Evolutionary conservation across 2,329 filamentous ascomycete genomes (phyloP), one percentile per base, ranked within the genome.

Genomic region (Lecanicillium sp.): DNA sequence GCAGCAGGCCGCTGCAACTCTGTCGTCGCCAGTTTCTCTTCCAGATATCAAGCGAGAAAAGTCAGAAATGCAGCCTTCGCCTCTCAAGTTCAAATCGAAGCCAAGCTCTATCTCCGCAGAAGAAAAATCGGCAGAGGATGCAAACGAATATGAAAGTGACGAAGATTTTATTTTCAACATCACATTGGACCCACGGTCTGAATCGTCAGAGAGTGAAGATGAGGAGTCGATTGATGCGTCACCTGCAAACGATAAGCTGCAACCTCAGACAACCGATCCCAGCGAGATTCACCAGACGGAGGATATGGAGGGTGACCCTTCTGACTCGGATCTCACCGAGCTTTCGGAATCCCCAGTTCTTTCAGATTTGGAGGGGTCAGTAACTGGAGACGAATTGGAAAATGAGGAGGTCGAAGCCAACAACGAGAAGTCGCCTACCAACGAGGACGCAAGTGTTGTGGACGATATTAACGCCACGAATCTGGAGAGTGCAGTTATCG

Each of bases 351-450:
- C 32, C 11, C 38, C 45, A n/a, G 38, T 20, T 6, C 15, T 41
- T 12, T 42, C 32, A 29, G 38, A 30, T 15, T 15, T 36, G 24
- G 30, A 42, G 3, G 32, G 20, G 19, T 29, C 38, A 59, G 43
- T 65, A 58, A 9, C 62, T 68, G 36, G 55, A 59, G 64, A 67
- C 33, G 54, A 57, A 20, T 10, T 26, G 36, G 20, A 20, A 9
- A n/a, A n/a, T n/a, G n/a, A n/a, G n/a, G n/a, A n/a, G n/a, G n/a
- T n/a, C n/a, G n/a, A n/a, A n/a, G n/a, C n/a, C n/a, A n/a, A n/a
- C n/a, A n/a, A n/a, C n/a, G n/a, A n/a, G n/a, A n/a, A n/a, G n/a
- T n/a, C n/a, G n/a, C n/a, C n/a, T n/a, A n/a, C n/a, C n/a, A n/a
- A n/a, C n/a, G 29, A 20, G 3, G 9, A 8, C 9, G 7, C 29